Base-by-base conservation (phyloP, 768 basidiomycete species). In the Tubosaeta sp. region DNA sequence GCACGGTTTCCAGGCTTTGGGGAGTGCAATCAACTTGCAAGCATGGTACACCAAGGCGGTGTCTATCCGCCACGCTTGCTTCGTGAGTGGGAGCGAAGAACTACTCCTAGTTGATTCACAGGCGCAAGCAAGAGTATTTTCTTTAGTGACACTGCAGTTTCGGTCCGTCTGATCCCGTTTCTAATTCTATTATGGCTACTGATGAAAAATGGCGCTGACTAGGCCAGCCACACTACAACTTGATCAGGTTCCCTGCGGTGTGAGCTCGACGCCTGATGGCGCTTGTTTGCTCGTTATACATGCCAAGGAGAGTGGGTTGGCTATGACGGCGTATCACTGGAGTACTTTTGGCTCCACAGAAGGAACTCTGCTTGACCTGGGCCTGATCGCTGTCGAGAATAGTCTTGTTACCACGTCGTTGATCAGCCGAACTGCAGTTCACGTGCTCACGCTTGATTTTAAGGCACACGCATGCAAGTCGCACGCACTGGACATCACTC, bases 71-170 rank as follows among this genome's bases (percentile, higher is more conserved):
- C 67, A 69, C 16, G 68, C 74, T 1, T 71, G 73, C 35, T 82
- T 83, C 51, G 69, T 81, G 2, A 64, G 65, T 39, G 78, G 79
- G 5, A 74, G 60, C 31, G 82, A 84, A 55, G 83, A 84, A 49
- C 44, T 84, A 3, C 57, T 79, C 0, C 60, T 84, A 0, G 65
- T 83, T 4, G 82, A 84, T 53, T 70, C 71, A 0, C 56, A 52
- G 3, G 65, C 66, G 0, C 71, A 71, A 16, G 78, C 72, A 2
- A 66, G 82, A 16, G 69, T 84, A 16, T 83, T 74, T 54, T 84
- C 83, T 1, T 57, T 82, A 41, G 65, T 78, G 3, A 77, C 79
- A 0, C 72, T 77, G 50, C 77, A 80, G 44, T 82, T 81, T 51
- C 65, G 81, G 81, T 82, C 26, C 29, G 69, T 54, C 10, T n/a